These are phyloP conservation scores for Crithidia brevicula DNA, from an alignment of 208 protist genomes.

Conservation along the genomic window DNA sequence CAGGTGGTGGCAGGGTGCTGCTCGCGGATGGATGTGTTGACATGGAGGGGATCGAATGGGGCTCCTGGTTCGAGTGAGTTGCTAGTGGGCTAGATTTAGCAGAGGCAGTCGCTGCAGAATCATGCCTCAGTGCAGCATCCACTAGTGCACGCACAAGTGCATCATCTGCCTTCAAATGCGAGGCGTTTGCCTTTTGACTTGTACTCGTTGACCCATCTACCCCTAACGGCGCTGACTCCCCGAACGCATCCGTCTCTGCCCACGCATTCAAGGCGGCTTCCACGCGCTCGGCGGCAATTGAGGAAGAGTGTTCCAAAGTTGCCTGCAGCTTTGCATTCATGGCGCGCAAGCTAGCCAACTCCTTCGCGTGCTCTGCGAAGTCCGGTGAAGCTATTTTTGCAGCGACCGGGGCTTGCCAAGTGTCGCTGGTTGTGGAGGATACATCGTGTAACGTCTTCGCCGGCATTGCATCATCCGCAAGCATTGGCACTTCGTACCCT, in stretches of 20 bases:
- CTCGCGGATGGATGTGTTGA: no score
- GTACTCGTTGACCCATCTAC: background rate
- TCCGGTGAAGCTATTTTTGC: no score
- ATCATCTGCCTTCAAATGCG: conserved; percentile 15
- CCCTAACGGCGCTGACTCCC: background rate
- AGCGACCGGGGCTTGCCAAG: background rate
- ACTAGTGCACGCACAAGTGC: conserved; percentile 10
- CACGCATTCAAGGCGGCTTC: conserved; percentile 1
- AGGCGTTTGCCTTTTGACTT: background rate
- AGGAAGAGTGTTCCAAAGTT: background rate
- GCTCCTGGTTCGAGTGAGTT: no score
- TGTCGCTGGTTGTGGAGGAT: background rate
- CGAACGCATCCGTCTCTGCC: background rate
- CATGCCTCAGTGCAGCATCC: background rate
- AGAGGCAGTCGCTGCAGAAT: background rate
- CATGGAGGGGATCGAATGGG: no score
- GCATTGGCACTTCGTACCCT: background rate
- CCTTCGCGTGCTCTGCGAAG: background rate
- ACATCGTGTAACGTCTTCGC: background rate
- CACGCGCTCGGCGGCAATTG: background rate
- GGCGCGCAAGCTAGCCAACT: conserved; percentile 13
- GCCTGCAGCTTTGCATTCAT: conserved; percentile 14
- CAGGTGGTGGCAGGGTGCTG: no score
- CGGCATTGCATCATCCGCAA: background rate
- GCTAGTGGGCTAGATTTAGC: no score